Conservation (phyloP, 176 grass and related monocot genomes). For the Bromus sterilis region DNA sequence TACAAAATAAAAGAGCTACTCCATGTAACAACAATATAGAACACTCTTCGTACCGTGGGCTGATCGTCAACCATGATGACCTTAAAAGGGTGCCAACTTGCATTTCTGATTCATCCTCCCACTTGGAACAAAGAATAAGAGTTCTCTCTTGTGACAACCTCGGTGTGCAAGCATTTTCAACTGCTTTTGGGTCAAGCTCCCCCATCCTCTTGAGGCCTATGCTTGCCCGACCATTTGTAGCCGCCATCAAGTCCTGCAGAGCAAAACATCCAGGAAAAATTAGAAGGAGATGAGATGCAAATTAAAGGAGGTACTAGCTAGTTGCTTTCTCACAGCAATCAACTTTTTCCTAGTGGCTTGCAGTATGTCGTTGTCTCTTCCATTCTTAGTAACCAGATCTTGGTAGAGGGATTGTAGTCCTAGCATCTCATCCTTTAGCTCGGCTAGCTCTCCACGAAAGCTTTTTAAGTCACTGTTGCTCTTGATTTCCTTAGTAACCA, state of each 20-base stretch:
- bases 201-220: conserved; percentile 42
- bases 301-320: neutral
- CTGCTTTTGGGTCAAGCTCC: conserved; percentile 37
- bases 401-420: neutral
- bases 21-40: neutral
- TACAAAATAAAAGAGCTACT: neutral
- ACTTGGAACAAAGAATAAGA: conserved; percentile 16
- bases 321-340: neutral
- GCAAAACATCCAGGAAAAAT: neutral
- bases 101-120: conserved; percentile 34
- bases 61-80: conserved; percentile 21
- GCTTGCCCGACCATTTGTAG: neutral
- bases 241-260: neutral
- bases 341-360: neutral
- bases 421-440: neutral
- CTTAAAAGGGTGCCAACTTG: conserved; percentile 46
- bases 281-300: neutral
- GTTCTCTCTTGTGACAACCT: conserved; percentile 22
- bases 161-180: conserved; percentile 17
- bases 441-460: neutral
- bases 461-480: neutral
- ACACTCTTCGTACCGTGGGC: neutral
- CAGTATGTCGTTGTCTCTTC: neutral
- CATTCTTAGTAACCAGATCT: neutral
- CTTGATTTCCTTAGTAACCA: neutral